A percentile compares a stretch with the other conserved stretches of the same genome.
These are phyloP conservation scores for Aspergillus taichungensis DNA, from an alignment of 495 filamentous ascomycete genomes.

Conservation along the genomic window DNA sequence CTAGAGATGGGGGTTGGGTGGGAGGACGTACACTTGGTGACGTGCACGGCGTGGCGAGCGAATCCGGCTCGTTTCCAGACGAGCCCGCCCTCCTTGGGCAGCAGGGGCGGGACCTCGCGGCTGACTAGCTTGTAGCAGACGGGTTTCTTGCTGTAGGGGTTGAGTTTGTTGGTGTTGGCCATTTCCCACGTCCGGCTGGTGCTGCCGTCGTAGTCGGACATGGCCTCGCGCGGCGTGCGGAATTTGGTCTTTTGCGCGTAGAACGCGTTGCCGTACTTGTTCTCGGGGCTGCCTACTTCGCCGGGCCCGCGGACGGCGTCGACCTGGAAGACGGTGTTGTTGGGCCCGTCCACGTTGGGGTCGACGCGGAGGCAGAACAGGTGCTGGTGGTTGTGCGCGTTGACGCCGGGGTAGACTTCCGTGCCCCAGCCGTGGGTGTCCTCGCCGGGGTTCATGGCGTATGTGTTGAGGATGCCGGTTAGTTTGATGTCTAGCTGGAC, in stretches of 20 bases:
- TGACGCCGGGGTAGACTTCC: slow-evolving; percentile 83
- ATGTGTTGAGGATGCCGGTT: slow-evolving; percentile 92
- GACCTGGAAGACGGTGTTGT: slow-evolving; percentile 79
- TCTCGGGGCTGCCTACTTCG: slow-evolving; percentile 69
- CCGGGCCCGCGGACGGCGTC: slow-evolving; percentile 60
- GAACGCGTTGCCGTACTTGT: slow-evolving; percentile 92
- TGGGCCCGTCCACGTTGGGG: slow-evolving; percentile 77
- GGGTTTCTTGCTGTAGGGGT: slow-evolving; percentile 78
- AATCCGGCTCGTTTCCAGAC: slow-evolving; percentile 95
- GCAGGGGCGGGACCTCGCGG: slow-evolving; percentile 65
- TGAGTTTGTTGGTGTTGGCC: slow-evolving; percentile 71
- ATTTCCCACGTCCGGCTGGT: slow-evolving; percentile 89
- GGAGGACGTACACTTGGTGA: slow-evolving; percentile 71
- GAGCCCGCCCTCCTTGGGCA: slow-evolving; percentile 77
- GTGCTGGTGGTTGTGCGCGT: slow-evolving; percentile 82
- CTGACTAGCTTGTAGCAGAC: slow-evolving; percentile 89
- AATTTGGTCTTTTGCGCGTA: slow-evolving; percentile 82
- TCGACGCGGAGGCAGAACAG: slow-evolving; percentile 90
- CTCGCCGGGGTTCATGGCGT: slow-evolving; percentile 74
- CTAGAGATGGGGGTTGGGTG: neutral
- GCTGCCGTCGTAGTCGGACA: slow-evolving; percentile 72
- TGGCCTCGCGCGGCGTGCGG: slow-evolving; percentile 59
- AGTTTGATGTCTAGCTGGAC: slow-evolving; percentile 93
- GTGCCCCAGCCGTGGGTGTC: slow-evolving; percentile 87
- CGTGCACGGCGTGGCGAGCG: slow-evolving; percentile 82